phyloP scores from a whole-genome alignment of 768 basidiomycete species.

The Rhodotorula graminis region DNA sequence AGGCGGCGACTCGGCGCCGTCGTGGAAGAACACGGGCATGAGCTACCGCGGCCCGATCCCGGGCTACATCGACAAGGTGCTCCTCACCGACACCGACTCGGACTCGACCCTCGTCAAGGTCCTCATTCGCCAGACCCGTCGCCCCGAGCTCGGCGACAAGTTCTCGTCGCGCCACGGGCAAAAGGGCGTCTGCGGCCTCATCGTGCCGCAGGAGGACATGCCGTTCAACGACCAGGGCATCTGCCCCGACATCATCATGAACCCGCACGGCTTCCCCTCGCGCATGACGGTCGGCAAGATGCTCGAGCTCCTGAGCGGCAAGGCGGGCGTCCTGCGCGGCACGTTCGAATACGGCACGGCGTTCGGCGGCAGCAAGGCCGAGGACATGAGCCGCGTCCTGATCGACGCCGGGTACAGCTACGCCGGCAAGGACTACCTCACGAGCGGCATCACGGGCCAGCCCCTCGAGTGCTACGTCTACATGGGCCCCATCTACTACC shows the following conservation, averaged over 20 bases:
- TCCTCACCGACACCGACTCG: constrained; percentile 86
- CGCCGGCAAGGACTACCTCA: constrained; percentile 98
- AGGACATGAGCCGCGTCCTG: constrained; percentile 95
- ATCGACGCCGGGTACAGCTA: constrained; percentile 95
- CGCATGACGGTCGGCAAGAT: constrained; percentile 96
- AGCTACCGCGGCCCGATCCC: constrained; percentile 89
- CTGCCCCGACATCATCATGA: constrained; percentile 90
- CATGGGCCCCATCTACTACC: constrained; percentile 67
- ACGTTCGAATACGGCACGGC: constrained; percentile 91
- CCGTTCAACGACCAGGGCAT: constrained; percentile 98
- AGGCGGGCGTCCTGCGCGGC: constrained; percentile 87
- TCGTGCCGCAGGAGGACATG: constrained; percentile 98
- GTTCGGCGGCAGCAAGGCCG: constrained; percentile 97
- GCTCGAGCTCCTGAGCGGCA: constrained; percentile 95
- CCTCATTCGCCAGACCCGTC: constrained; percentile 88
- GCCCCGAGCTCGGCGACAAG: constrained; percentile 96
- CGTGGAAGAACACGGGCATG: constrained; percentile 89
- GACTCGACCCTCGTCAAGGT: constrained; percentile 97
- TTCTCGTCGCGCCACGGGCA: constrained; percentile 97
- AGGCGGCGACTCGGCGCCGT: constrained; percentile 52
- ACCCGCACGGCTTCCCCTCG: constrained; percentile 98
- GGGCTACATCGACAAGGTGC: constrained; percentile 93
- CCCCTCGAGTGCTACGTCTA: constrained; percentile 94
- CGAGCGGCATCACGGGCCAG: constrained; percentile 95
- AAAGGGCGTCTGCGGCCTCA: constrained; percentile 97